Evolutionary conservation across 495 filamentous ascomycete genomes (phyloP), one percentile per base, ranked within the genome.

Genomic region (Beverwykella pulmonaria): DNA sequence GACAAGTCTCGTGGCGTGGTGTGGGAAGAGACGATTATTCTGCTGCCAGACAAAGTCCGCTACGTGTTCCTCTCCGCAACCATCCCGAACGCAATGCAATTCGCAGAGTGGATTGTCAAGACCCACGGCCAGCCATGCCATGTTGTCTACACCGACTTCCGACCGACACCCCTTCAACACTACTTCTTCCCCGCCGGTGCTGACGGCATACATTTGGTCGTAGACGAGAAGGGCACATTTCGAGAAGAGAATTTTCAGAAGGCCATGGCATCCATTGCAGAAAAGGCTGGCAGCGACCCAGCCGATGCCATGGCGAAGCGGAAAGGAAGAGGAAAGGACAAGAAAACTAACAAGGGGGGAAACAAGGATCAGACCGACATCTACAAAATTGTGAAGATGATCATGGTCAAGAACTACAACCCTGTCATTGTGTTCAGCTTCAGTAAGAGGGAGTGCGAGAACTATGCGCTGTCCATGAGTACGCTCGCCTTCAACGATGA

Each of bases 71-170:
- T 98, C 32, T 98, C 94, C 26, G 94, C 94, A 41, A 98, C 94
- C n/a, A 98, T 98, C 65, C 94, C 94, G 39, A 98, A 98, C 73
- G 93, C 94, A 48, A 97, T 98, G 88, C 94, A 98, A 74, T 98
- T 98, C 72, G 94, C 94, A 70, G 92, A 98, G 76, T 98, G 94
- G 94, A 93, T 98, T 64, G 90, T 89, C 59, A 97, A 98, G 77
- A 97, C 92, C 64, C 94, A 98, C 77, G 87, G 88, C 53, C 94
- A 98, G 73, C 93, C 95, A 17, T 97, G 94, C 71, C 94, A 98
- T 77, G 93, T 98, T 65, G 94, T 98, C 23, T 98, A 98, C 75
- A 98, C 94, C 41, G 92, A 98, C 77, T 98, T 97, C 81, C 84
- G 94, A 71, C 94, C 94, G 32, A 98, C 95, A 0, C 94, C 94